Base-by-base conservation (phyloP, 805 yeast genomes). In the Kurtzmaniella fragi region DNA sequence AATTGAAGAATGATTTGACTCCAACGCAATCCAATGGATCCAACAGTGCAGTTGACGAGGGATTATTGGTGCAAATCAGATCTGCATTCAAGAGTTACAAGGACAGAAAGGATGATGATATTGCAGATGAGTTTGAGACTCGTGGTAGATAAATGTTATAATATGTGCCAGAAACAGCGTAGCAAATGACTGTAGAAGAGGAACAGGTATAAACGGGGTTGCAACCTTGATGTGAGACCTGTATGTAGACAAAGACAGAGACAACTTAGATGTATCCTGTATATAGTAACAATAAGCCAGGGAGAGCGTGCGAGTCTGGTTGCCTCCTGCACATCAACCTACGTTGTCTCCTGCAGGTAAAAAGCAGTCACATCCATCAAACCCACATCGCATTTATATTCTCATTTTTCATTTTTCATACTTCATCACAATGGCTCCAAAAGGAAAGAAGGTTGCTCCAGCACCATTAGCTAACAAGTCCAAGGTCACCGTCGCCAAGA, bases 381-480 rank as follows among this genome's bases (percentile, higher is more conserved):
- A 5, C 25, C 25, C 25, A 20, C 8, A 5, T 20, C 25, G 8
- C 25, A 20, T 20, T 20, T 20, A 20, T 20, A 20, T 20, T 20
- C 25, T 20, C 25, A 20, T 20, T 20, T 20, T 20, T 20, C 5
- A 8, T 20, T 20, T 20, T 9, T 16, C 31, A 41, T 33, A 17
- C 13, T 17, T 8, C 13, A 14, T 28, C 12, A 61, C 46, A 32
- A 63, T 64, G 69, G 69, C 70, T 52, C 69, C 70, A 54, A 61
- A 60, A 52, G 69, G 68, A 50, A 82, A 78, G 78, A 89, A 87
- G 81, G 95, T 88, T 63, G 97, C 96, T 63, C 95, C 97, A 79
- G 91, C 97, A 70, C 99, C 99, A 73, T 84, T 89, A 70, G 89
- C 96, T 66, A 65, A 86, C 58, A 79, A 85, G 74, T 57, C 71